Evolutionary conservation across 805 yeast genomes (phyloP), one percentile per base, ranked within the genome.

Genomic region (Cyberlindnera mississippiensis): DNA sequence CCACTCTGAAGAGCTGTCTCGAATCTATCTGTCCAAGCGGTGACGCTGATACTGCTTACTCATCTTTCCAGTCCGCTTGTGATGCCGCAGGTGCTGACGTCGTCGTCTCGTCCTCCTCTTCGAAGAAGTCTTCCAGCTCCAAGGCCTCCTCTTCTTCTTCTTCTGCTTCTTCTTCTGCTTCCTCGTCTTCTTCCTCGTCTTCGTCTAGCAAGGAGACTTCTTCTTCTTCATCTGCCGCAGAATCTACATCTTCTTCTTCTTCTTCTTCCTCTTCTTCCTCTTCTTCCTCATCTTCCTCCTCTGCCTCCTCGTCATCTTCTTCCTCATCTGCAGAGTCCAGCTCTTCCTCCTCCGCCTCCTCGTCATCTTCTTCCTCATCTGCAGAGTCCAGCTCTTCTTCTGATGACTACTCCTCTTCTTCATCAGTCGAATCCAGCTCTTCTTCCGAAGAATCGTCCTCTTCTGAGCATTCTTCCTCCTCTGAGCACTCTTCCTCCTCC

Each of bases 11-110:
- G 57, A 48, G 67, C 40, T 89, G 96, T 70, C 71, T 89, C 65
- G 66, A 73, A 40, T 59, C 70, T 45, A 73, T 69, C 47, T 89
- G 97, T 70, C 90, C 95, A 52, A 63, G 70, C 55, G 83, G 73
- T 49, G 63, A 70, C 33, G 69, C 79, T 28, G 76, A 65, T 38
- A 59, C 69, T 40, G 96, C 96, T 45, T 68, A 67, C 55, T 46
- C 71, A 28, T 73, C 81, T 16, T 85, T 86, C 62, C 59, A 75
- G 56, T 48, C 61, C 44, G 53, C 78, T 15, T 84, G 90, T 66
- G 45, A 61, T 9, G 73, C 68, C 47, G 70, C 67, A 52, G 69
- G 73, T 45, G 72, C 68, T 38, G 34, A 29, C 13, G 36, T 37
- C 6, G 16, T 40, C 26, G 11, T 45, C 19, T 35, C 51, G 2